Evolutionary conservation across 495 filamentous ascomycete species (phyloP).

Genomic region (Neurospora intermedia): DNA sequence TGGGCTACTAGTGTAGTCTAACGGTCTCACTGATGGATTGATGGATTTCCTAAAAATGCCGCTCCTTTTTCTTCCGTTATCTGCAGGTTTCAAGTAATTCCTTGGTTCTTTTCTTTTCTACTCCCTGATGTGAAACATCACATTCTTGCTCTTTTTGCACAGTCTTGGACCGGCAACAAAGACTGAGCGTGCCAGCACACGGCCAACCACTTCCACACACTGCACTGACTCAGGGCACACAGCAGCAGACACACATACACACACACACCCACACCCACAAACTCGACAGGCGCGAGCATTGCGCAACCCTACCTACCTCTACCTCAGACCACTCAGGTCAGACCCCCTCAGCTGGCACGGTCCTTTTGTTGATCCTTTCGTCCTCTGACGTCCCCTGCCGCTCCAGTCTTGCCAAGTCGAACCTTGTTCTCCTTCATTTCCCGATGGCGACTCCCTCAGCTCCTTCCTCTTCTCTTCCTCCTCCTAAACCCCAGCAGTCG

Average conservation of each 20-base stretch:
- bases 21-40: background rate
- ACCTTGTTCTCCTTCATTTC: background rate
- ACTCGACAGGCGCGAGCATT: background rate
- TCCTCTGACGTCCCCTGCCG: background rate
- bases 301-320: background rate
- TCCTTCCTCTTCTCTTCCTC: constrained; percentile 4
- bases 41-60: background rate
- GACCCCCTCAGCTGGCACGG: background rate
- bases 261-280: background rate
- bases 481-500: background rate
- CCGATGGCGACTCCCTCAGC: constrained; percentile 1
- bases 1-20: background rate
- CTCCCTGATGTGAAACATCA: background rate
- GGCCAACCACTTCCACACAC: background rate
- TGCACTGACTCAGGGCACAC: no score
- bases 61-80: background rate
- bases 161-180: background rate
- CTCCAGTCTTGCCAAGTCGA: background rate
- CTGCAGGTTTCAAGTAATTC: background rate
- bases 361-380: background rate
- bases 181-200: background rate
- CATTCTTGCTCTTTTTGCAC: background rate
- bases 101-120: background rate
- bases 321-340: background rate
- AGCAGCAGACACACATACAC: background rate